Percentiles rank a stretch among this genome's conserved stretches.
Conservation (phyloP, 305 asterid genomes). For the Stenogyne calaminthoides region DNA sequence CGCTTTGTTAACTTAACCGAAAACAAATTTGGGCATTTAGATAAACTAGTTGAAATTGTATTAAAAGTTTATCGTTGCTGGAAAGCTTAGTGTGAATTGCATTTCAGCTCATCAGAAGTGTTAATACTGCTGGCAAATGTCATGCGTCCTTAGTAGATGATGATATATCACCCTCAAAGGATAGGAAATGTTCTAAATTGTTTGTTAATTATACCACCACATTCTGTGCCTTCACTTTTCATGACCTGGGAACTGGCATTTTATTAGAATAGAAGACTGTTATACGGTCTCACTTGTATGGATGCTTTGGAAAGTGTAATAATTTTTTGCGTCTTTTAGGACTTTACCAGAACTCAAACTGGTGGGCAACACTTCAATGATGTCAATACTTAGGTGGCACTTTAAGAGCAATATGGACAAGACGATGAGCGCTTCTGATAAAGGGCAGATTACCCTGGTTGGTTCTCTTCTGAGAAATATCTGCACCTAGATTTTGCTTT, state of each 20-base stretch:
- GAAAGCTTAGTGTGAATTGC: background rate
- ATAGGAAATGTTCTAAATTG: background rate
- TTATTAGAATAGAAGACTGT: background rate
- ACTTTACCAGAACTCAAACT: slow-evolving; percentile 68
- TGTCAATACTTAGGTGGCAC: slow-evolving; percentile 77
- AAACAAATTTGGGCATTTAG: background rate
- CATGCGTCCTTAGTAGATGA: background rate
- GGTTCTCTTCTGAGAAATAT: slow-evolving; percentile 34
- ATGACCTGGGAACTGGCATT: background rate
- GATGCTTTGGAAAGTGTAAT: slow-evolving; percentile 20
- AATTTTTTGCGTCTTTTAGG: slow-evolving; percentile 47
- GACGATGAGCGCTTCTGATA: slow-evolving; percentile 76
- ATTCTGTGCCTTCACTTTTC: background rate
- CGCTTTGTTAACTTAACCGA: background rate
- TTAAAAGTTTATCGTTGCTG: background rate
- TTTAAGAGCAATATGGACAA: slow-evolving; percentile 78
- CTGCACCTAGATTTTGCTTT: slow-evolving; percentile 21
- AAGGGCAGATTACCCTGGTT: slow-evolving; percentile 81
- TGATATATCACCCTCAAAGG: background rate
- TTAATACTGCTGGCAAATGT: background rate
- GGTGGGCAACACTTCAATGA: slow-evolving; percentile 68
- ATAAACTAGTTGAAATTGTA: background rate
- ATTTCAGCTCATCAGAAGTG: background rate
- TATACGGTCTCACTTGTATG: slow-evolving; percentile 10
- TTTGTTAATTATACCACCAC: background rate